These are phyloP conservation scores for Raphanus hybrid DNA, from an alignment of 441 rosid species.

Conservation along the genomic window DNA sequence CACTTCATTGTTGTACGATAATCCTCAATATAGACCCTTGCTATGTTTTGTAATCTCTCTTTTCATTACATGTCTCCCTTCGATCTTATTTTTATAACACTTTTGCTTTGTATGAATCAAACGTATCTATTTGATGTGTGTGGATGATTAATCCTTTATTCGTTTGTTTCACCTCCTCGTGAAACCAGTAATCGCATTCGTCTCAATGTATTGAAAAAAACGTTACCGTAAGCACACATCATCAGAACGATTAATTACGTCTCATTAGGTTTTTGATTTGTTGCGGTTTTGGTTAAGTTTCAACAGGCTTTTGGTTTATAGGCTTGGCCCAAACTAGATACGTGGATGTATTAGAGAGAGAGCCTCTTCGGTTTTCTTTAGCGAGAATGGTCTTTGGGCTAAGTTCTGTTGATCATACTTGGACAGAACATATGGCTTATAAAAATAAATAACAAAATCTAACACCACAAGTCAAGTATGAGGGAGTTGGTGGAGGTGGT, in stretches of 20 bases:
- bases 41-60: conserved; percentile 2
- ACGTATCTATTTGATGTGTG: neutral
- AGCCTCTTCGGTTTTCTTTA: neutral
- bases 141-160: neutral
- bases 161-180: neutral
- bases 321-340: neutral
- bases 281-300: neutral
- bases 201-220: neutral
- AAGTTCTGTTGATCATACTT: neutral
- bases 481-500: neutral
- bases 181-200: neutral
- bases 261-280: neutral
- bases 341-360: neutral
- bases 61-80: conserved; percentile 10
- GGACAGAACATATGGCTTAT: neutral
- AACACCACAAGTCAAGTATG: neutral
- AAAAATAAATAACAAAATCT: neutral
- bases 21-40: conserved; percentile 30
- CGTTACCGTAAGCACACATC: neutral
- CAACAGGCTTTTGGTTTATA: neutral
- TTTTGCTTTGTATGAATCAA: conserved; percentile 2
- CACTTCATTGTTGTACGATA: conserved; percentile 62
- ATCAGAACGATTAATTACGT: neutral
- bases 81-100: neutral
- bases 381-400: neutral